phyloP scores from a whole-genome alignment of 495 filamentous ascomycete species.

The Penicillium angulare region DNA sequence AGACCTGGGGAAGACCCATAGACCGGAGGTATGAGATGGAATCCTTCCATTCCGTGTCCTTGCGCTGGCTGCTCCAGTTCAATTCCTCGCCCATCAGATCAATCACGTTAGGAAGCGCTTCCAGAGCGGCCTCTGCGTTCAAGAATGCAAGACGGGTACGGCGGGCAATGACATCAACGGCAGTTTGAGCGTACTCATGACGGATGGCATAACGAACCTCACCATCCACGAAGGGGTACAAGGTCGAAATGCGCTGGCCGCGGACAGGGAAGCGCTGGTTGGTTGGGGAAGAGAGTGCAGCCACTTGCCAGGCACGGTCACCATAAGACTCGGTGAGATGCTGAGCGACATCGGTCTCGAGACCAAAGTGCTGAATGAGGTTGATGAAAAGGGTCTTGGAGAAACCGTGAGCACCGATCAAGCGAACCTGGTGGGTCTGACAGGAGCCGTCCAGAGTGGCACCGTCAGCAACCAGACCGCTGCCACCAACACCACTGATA shows the following conservation, averaged over 20 bases:
- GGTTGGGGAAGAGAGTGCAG: conserved; percentile 77
- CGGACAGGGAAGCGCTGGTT: conserved; percentile 83
- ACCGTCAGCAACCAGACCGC: conserved; percentile 63
- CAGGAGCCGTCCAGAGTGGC: conserved; percentile 79
- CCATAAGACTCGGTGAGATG: conserved; percentile 89
- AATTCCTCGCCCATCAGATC: conserved; percentile 92
- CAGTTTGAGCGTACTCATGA: conserved; percentile 93
- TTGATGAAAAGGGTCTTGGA: conserved; percentile 97
- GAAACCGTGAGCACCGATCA: conserved; percentile 92
- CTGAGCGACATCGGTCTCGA: conserved; percentile 93
- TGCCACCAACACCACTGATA: conserved; percentile 72
- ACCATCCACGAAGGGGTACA: conserved; percentile 97
- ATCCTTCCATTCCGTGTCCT: conserved; percentile 84
- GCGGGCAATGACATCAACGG: conserved; percentile 85
- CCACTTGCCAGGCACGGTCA: conserved; percentile 95
- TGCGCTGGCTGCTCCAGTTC: conserved; percentile 71
- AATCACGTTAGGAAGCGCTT: conserved; percentile 84
- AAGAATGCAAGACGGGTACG: conserved; percentile 88
- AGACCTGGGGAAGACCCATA: conserved; percentile 82
- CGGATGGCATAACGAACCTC: conserved; percentile 88
- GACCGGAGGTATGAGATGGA: conserved; percentile 72
- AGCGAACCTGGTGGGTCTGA: conserved; percentile 85
- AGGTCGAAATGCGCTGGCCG: conserved; percentile 72
- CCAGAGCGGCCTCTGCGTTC: conserved; percentile 92
- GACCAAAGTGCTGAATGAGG: conserved; percentile 93